Evolutionary conservation across 306 rosid genomes (phyloP).

Genomic region (Nissolia schottii): DNA sequence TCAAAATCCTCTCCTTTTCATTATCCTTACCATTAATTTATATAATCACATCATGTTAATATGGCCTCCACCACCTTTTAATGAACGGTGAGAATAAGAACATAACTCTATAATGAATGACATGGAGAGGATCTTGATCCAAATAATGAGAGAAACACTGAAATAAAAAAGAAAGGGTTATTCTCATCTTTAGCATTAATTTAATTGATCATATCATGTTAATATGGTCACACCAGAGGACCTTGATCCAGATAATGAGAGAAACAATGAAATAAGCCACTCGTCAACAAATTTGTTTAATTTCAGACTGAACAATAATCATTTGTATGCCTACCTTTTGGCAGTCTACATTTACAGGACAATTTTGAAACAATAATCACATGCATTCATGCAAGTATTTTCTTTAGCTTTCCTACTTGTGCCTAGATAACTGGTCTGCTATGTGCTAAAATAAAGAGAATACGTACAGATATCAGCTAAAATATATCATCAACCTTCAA

Average conservation of each 20-base stretch:
- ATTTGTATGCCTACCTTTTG: background rate
- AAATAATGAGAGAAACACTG: background rate
- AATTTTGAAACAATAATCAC: background rate
- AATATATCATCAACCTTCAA: background rate
- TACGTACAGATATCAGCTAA: constrained; percentile 1
- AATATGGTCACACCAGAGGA: too few relatives aligned
- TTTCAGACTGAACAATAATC: background rate
- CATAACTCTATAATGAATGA: too few relatives aligned
- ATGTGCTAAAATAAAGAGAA: background rate
- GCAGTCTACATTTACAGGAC: background rate
- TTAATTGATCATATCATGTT: too few relatives aligned
- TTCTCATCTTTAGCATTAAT: too few relatives aligned
- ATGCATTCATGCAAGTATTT: background rate
- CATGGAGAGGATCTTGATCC: too few relatives aligned
- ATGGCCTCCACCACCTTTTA: too few relatives aligned
- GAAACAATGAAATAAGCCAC: background rate
- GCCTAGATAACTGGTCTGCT: background rate
- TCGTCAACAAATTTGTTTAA: background rate
- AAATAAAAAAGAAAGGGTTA: too few relatives aligned
- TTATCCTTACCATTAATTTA: too few relatives aligned
- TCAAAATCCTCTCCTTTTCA: too few relatives aligned
- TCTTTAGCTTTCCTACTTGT: background rate
- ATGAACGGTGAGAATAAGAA: too few relatives aligned
- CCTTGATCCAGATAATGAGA: background rate
- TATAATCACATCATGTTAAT: too few relatives aligned